These are phyloP conservation scores for Cladorrhinum sp. DNA, from an alignment of 2,329 filamentous ascomycete species.

Conservation along the genomic window DNA sequence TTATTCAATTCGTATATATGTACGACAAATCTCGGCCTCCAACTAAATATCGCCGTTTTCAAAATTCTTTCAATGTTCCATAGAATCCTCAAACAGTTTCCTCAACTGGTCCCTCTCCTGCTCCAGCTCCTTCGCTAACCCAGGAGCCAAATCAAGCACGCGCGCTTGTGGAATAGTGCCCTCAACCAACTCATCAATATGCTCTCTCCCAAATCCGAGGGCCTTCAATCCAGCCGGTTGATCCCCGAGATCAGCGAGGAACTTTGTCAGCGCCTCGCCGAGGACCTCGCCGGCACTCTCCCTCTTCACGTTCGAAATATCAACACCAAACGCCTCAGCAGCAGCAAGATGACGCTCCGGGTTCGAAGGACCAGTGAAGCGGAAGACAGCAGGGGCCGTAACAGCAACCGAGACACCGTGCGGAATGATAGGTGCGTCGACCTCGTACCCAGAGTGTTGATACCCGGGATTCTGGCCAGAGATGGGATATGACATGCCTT, in stretches of 20 bases:
- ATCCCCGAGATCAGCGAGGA: slow-evolving; percentile 79
- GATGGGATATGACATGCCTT: slow-evolving; percentile 95
- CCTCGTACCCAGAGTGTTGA: slow-evolving; percentile 80
- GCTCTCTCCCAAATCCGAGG: slow-evolving; percentile 71
- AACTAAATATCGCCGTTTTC: too few species aligned
- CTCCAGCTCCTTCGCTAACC: slow-evolving; percentile 65
- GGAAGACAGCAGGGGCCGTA: slow-evolving; percentile 88
- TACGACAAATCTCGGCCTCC: too few species aligned
- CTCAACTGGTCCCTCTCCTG: slow-evolving; percentile 70
- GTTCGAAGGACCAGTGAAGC: slow-evolving; percentile 86
- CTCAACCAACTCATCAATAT: slow-evolving; percentile 84
- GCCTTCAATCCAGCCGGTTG: slow-evolving; percentile 84
- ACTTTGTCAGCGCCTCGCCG: slow-evolving; percentile 75
- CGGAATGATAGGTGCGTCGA: slow-evolving; percentile 77
- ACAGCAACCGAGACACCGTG: slow-evolving; percentile 96
- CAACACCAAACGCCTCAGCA: slow-evolving; percentile 86
- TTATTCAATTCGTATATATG: too few species aligned
- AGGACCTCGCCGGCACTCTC: slow-evolving; percentile 89
- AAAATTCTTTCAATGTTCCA: too few species aligned
- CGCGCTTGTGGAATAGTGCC: slow-evolving; percentile 90
- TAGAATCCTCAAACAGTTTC: slow-evolving; percentile 61
- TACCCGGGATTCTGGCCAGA: slow-evolving; percentile 93
- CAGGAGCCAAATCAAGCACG: slow-evolving; percentile 89
- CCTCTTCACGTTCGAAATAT: slow-evolving; percentile 80
- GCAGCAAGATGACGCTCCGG: slow-evolving; percentile 87